Base-by-base conservation (phyloP, 2,329 filamentous ascomycete genomes). In the Sarocladium brachiariae region DNA sequence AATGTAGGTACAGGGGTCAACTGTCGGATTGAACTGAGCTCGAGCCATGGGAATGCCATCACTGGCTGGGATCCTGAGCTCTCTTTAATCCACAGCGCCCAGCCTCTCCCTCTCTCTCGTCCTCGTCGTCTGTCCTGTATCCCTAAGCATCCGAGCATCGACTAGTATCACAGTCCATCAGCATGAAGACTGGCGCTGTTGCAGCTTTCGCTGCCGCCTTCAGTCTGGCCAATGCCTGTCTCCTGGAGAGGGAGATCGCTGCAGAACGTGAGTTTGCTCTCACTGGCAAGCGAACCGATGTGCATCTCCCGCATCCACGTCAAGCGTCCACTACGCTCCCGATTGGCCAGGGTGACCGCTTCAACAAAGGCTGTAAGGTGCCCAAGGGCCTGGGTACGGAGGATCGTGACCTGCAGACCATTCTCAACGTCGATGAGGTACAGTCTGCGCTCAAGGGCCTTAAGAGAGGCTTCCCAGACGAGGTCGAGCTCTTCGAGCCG, bases 351-450 rank as follows among this genome's bases (percentile, higher is more conserved):
- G 72, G 58, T 59, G 70, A 65, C 50, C 59, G 63, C 8, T 65
- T 65, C 60, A 60, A 61, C 25, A 58, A 61, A 50, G 70, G 70
- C 21, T 65, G 61, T 10, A 58, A 66, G 24, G 52, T 54, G 0
- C 59, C 60, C 3, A 52, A 53, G 25, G 61, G 60, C 31, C 53
- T 60, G 1, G 54, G 57, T 24, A 54, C 52, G 13, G 59, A 68
- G 50, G 61, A 65, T 9, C 59, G 63, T 48, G 60, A 56, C 18
- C 63, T 72, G 48, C 52, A 59, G 30, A 68, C 63, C 53, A 66
- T 73, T 57, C 62, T 73, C 61, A 73, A 66, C 50, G 61, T 66
- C 38, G 58, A 59, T 18, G 71, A 74, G 56, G 63, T 73, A 50
- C 62, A 63, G 47, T 67, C 66, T 4, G 71, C 67, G 2, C 58